phyloP scores from a whole-genome alignment of 768 basidiomycete genomes.

The Tulasnella calospora region DNA sequence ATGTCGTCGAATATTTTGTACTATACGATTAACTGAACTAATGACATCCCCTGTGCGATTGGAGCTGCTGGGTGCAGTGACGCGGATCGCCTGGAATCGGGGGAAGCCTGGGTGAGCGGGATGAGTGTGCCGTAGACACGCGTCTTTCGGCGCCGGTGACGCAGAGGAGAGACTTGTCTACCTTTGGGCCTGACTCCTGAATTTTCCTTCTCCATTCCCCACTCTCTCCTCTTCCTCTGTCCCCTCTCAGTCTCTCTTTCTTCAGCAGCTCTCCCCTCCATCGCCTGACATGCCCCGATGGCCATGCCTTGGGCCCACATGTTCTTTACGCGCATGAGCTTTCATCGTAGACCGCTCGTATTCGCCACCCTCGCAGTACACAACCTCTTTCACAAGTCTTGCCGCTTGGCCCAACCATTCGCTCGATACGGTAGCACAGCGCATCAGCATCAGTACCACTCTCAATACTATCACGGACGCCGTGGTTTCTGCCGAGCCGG shows the following conservation, averaged over 20 bases:
- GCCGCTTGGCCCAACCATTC: background rate
- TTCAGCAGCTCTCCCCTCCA: background rate
- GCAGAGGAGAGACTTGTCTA: background rate
- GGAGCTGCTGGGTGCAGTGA: background rate
- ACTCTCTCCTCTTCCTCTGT: background rate
- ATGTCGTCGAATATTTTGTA: background rate
- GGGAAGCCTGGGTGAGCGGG: background rate
- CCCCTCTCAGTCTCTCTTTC: background rate
- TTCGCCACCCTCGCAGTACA: background rate
- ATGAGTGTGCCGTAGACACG: background rate
- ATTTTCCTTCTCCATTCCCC: slow-evolving; percentile 13
- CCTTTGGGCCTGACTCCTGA: background rate
- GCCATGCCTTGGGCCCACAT: background rate
- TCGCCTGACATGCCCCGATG: background rate
- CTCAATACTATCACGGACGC: background rate
- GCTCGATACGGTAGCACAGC: background rate
- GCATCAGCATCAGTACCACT: background rate
- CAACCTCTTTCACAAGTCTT: background rate
- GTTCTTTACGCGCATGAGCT: background rate
- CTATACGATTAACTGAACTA: background rate
- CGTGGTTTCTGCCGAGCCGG: background rate
- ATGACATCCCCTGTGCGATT: background rate
- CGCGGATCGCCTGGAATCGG: slow-evolving; percentile 1
- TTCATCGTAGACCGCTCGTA: background rate
- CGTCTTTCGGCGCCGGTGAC: background rate